phyloP scores from a whole-genome alignment of 2,329 filamentous ascomycete species.

The Biscogniauxia mediterranea region DNA sequence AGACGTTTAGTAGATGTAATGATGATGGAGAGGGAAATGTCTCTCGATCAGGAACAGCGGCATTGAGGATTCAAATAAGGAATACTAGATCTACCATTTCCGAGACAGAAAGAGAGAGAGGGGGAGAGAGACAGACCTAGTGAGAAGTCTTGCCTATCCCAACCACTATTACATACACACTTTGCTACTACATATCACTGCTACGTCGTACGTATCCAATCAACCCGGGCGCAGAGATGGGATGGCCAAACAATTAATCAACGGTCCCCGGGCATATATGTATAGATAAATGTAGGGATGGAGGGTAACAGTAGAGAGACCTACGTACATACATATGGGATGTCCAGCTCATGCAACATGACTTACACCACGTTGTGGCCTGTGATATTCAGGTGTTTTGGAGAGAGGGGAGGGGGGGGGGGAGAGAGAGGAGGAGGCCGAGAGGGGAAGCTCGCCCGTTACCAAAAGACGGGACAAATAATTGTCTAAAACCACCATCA shows the following conservation, averaged over 20 bases:
- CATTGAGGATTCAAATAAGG: background rate
- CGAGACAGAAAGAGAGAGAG: background rate
- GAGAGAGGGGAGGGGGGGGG: background rate
- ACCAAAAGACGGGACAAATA: background rate
- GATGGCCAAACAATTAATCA: background rate
- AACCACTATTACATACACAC: background rate
- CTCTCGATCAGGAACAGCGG: background rate
- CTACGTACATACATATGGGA: background rate
- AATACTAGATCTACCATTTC: background rate
- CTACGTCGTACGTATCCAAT: background rate
- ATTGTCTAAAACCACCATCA: too few species aligned
- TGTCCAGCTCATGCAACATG: background rate
- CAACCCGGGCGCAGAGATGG: background rate
- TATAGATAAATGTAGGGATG: background rate
- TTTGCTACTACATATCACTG: background rate
- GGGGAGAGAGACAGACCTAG: background rate
- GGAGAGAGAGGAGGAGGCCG: too few species aligned
- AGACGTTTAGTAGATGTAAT: background rate
- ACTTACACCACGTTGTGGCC: background rate
- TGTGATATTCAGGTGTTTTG: background rate
- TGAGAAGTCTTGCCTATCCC: background rate
- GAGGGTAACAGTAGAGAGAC: too few species aligned
- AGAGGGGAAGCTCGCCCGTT: background rate
- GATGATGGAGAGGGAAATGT: background rate
- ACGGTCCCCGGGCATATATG: background rate